Base-by-base conservation (phyloP, 169 alveolate genomes). In the Babesia ovis region DNA sequence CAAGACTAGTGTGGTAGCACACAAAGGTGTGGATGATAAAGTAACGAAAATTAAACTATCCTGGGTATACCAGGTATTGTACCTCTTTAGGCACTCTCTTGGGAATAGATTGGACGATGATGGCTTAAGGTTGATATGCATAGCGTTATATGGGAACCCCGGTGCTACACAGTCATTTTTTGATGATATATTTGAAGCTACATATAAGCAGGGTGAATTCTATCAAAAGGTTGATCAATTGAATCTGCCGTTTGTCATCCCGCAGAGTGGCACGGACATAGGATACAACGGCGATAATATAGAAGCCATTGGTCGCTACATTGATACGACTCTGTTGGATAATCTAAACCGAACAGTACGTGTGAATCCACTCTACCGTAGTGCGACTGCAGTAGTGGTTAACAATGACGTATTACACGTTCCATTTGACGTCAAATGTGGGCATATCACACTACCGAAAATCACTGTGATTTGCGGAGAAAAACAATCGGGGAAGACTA, bases 11-110 rank as follows among this genome's bases (percentile, higher is more conserved):
- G 42, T 54, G 23, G 68, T 31, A 4, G 1, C 2, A 14, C 54
- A 51, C 20, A 68, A 22, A 25, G 31, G 27, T 3, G 25, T 29
- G 1, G 43, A 68, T 5, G 66, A 54, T 9, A 54, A 41, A 20
- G 14, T 54, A 12, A 23, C 11, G 12, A 68, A 68, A 23, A 51
- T 58, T 11, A 68, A 55, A 11, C 14, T 55, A 6, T 54, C 66
- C 18, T 81, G 89, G 89, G 69, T 64, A 11, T 81, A 81, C 43
- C 48, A 53, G 67, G 39, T 81, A 16, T 60, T 81, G 25, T 81
- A 66, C 32, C 67, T 73, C 43, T 48, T 81, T 25, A 4, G 68
- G 22, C 29, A 71, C 73, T 70, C 89, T 39, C 51, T 81, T 22
- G 37, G 53, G 11, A 46, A 23, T 34, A 50, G 66, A 20, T 35